Percentiles rank a stretch among this genome's conserved stretches.
phyloP scores from a whole-genome alignment of 768 basidiomycete species.

The Suillus bovinus region DNA sequence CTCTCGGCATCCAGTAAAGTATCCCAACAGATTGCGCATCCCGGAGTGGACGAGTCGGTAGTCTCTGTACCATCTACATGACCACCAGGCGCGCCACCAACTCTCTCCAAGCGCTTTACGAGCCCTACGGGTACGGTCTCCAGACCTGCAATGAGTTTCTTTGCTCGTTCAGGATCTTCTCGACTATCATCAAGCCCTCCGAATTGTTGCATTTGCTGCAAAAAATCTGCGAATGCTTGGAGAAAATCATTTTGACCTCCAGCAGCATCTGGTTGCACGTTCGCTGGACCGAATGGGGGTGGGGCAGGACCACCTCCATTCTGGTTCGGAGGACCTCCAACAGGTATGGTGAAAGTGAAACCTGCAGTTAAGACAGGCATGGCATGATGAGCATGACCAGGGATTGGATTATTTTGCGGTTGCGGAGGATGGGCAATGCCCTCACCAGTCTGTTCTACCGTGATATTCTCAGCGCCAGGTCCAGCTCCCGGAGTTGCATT shows the following conservation, averaged over 20 bases:
- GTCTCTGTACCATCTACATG: slow-evolving; percentile 29
- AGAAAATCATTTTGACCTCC: slow-evolving; percentile 23
- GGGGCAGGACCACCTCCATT: slow-evolving; percentile 14
- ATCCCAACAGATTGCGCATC: slow-evolving; percentile 81
- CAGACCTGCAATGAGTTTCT: slow-evolving; percentile 58
- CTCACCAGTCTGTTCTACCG: slow-evolving; percentile 32
- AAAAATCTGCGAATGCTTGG: slow-evolving; percentile 26
- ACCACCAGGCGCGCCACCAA: slow-evolving; percentile 38
- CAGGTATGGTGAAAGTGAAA: slow-evolving; percentile 37
- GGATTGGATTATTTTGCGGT: slow-evolving; percentile 23
- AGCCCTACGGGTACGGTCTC: slow-evolving; percentile 69
- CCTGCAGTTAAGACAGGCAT: slow-evolving; percentile 28
- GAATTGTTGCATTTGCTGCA: slow-evolving; percentile 25
- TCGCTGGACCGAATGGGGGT: slow-evolving; percentile 5
- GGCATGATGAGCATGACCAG: slow-evolving; percentile 23
- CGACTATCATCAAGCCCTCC: slow-evolving; percentile 35
- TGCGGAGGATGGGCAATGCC: slow-evolving; percentile 17
- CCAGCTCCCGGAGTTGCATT: slow-evolving; percentile 1
- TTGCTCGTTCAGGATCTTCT: slow-evolving; percentile 71
- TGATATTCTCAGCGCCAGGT: slow-evolving; percentile 17
- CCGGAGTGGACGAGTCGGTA: slow-evolving; percentile 39
- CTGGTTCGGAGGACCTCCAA: slow-evolving; percentile 24
- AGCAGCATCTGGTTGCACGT: slow-evolving; percentile 2
- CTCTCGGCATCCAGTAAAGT: slow-evolving; percentile 49
- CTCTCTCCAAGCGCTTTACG: slow-evolving; percentile 60